Evolutionary conservation across 139 green algal genomes (phyloP).

Genomic region (Chlamydomonas sphaeroides): DNA sequence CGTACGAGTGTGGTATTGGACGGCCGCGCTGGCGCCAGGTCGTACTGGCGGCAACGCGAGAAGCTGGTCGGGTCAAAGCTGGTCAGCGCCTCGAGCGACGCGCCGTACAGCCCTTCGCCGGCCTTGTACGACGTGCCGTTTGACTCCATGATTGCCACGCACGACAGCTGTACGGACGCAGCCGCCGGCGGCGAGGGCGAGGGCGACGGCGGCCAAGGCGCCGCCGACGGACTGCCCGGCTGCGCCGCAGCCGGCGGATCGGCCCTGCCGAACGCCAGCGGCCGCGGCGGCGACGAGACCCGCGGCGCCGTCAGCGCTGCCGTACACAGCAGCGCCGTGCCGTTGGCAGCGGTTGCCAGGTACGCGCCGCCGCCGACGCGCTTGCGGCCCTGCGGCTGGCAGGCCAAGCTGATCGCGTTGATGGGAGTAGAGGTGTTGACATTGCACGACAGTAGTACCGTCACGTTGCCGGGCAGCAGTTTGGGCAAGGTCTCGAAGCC

Average conservation of each 20-base stretch:
- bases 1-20: background rate
- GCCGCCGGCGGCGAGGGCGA: no score
- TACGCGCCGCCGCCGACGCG: background rate
- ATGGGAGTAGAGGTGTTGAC: background rate
- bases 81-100: background rate
- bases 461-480: background rate
- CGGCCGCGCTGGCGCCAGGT: background rate
- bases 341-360: background rate
- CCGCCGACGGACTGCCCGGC: no score
- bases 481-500: background rate
- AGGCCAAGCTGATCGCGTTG: background rate
- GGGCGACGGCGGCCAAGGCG: no score
- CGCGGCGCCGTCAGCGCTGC: no score
- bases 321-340: background rate
- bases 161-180: background rate
- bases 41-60: background rate
- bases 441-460: slow-evolving; percentile 16
- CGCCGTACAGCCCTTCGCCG: background rate
- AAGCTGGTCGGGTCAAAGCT: slow-evolving; percentile 5
- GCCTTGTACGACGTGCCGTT: slow-evolving; percentile 14
- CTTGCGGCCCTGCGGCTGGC: background rate
- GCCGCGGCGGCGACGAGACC: no score
- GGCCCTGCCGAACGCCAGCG: background rate
- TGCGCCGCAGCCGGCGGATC: no score
- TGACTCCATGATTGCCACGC: background rate